Evolutionary conservation across 176 grass and related monocot genomes (phyloP).

Genomic region (Elaeis guineensis): DNA sequence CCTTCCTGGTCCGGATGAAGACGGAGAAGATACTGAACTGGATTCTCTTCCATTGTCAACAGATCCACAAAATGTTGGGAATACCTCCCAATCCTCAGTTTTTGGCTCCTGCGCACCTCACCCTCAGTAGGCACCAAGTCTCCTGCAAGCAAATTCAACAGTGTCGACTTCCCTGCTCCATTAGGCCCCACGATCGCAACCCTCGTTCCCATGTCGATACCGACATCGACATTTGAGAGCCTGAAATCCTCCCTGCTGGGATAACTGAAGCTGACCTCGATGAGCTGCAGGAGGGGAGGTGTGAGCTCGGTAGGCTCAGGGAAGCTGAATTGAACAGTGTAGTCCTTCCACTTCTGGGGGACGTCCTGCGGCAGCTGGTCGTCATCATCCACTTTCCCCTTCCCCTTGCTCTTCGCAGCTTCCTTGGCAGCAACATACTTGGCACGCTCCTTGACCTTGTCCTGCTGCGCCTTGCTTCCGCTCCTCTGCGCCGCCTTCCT

Average conservation of each 20-base stretch:
- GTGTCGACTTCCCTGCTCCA: constrained; percentile 90
- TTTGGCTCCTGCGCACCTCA: constrained; percentile 83
- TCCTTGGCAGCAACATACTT: constrained; percentile 66
- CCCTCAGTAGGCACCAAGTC: constrained; percentile 68
- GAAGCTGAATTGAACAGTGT: constrained; percentile 93
- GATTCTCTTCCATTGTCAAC: constrained; percentile 94
- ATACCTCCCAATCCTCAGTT: constrained; percentile 84
- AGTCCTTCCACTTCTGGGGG: constrained; percentile 87
- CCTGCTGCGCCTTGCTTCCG: constrained; percentile 75
- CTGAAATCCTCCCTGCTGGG: constrained; percentile 75
- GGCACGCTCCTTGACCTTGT: constrained; percentile 86
- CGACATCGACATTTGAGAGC: constrained; percentile 74
- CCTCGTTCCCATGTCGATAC: constrained; percentile 95
- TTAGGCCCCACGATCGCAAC: constrained; percentile 95
- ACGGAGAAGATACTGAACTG: constrained; percentile 81
- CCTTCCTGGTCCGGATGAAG: constrained; percentile 95
- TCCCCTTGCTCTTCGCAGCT: constrained; percentile 70
- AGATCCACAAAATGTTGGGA: constrained; percentile 98
- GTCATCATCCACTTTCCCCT: constrained; percentile 63
- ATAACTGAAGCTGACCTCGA: constrained; percentile 83
- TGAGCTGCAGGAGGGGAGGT: constrained; percentile 87
- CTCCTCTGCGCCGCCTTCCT: constrained; percentile 81
- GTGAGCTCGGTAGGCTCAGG: constrained; percentile 94
- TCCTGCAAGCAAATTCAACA: constrained; percentile 92
- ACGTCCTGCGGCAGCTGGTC: constrained; percentile 44